These are phyloP conservation scores for Remersonia thermophila DNA, from an alignment of 2,329 filamentous ascomycete genomes.

Conservation along the genomic window DNA sequence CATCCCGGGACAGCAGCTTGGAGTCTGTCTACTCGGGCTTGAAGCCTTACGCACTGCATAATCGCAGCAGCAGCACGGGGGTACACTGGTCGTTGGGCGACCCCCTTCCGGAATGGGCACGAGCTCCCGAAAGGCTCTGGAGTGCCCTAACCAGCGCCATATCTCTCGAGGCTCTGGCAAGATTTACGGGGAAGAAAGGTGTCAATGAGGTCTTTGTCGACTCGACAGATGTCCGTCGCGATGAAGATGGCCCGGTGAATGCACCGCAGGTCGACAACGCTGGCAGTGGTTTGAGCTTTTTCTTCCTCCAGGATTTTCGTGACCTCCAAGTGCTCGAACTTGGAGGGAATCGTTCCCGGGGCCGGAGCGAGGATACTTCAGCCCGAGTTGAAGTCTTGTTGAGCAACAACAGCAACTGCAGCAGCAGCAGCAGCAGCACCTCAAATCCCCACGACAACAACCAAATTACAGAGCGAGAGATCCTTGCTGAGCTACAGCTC, in stretches of 20 bases:
- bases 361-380: slow-evolving; percentile 28
- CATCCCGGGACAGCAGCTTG: slow-evolving; percentile 30
- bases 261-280: slow-evolving; percentile 14
- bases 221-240: slow-evolving; percentile 36
- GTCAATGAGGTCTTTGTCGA: slow-evolving; percentile 38
- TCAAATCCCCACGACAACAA: too few relatives aligned
- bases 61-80: slow-evolving; percentile 1
- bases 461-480: slow-evolving; percentile 26
- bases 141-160: slow-evolving; percentile 37
- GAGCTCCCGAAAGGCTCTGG: slow-evolving; percentile 33
- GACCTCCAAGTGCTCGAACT: slow-evolving; percentile 25
- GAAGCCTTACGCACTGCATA: slow-evolving; percentile 30
- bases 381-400: slow-evolving; percentile 33
- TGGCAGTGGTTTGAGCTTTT: slow-evolving; percentile 34
- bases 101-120: slow-evolving; percentile 3
- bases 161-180: slow-evolving; percentile 30
- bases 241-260: slow-evolving; percentile 25
- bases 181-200: slow-evolving; percentile 31
- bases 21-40: slow-evolving; percentile 28
- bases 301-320: slow-evolving; percentile 34
- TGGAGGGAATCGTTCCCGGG: slow-evolving; percentile 6
- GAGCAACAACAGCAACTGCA: too few relatives aligned
- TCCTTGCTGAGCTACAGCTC: slow-evolving; percentile 50
- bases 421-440: too few relatives aligned
- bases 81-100: not conserved